Evolutionary conservation across 1,284 basidiomycete genomes (phyloP), one percentile per base, ranked within the genome.

Genomic region (Melampsora larici-populina): DNA sequence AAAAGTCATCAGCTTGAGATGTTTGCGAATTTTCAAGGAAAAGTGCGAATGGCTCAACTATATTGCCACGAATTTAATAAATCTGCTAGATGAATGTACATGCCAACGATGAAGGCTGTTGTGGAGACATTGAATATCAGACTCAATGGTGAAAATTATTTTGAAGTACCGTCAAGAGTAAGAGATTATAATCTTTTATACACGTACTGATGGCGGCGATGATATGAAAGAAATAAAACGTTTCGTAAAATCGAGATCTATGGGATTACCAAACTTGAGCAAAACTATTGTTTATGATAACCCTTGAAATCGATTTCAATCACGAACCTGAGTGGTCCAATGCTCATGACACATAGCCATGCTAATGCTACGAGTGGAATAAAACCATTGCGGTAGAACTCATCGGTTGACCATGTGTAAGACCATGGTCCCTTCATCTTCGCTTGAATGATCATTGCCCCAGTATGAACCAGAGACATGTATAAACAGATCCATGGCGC

Each of bases 271-370:
- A n/a, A n/a, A n/a, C n/a, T n/a, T n/a, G n/a, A n/a, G n/a, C n/a
- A n/a, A n/a, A n/a, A n/a, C n/a, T n/a, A n/a, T n/a, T n/a, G n/a
- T n/a, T n/a, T n/a, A 36, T 55, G 2, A 33, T 29, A 58, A 18
- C 43, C 13, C 15, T 29, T 48, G 2, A 48, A 18, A 29, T 3
- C 26, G 43, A 40, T 48, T 24, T 21, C 1, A n/a, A n/a, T n/a
- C n/a, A n/a, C n/a, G n/a, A 63, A 76, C 73, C 73, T 68, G 36
- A 76, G 67, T n/a, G 73, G 73, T 26, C 51, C 66, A 33, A 77
- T 8, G 31, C 65, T 77, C 74, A 77, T 69, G 40, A 77, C 24
- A 60, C 74, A 77, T 48, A 77, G 55, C 65, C 74, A 77, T 8
- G 29, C 51, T 11, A 77, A 26, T 8, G 74, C 74, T 43, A 69